Evolutionary conservation across 768 basidiomycete species (phyloP), one percentile per base, ranked within the genome.

Genomic region (Sistotremastrum niveocremeum): DNA sequence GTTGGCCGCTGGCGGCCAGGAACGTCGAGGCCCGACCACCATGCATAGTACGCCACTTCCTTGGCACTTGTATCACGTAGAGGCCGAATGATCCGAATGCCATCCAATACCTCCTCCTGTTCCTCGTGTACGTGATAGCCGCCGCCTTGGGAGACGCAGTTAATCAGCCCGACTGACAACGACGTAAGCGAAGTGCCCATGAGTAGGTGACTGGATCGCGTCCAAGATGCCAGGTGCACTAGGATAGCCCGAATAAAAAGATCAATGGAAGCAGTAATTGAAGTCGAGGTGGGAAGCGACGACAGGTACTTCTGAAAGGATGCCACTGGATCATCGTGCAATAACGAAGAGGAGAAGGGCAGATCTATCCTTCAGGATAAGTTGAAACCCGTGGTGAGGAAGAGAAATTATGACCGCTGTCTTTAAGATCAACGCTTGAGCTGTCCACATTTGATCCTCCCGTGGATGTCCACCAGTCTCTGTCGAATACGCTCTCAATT

Each of bases 161-260:
- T 77, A 47, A 88, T 81, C 20, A 88, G 62, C 20, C 76, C 73
- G 33, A 88, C 71, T 0, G 86, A 84, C 1, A 89, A 65, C 0
- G 79, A 77, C 2, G 87, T 88, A n/a, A 87, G 64, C 2, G 78
- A 80, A 9, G 84, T 81, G 50, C 87, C 87, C 8, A 88, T 70
- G 9, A 88, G 66, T 10, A 89, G 66, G 57, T 89, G 85, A 0
- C 86, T 86, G n/a, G 77, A 77, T 4, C 60, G 57, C 4, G 65
- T 71, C 1, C 70, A 66, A 29, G 64, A 61, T 4, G 86, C 78
- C 0, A 81, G 79, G 52, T 84, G 69, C 11, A 87, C 63, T 29
- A 88, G 66, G 8, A 90, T 66, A n/a, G 87, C 62, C 12, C 84
- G 76, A 45, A 69, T 69, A 9, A 89, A 65, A 11, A 64, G 73